Evolutionary conservation across 2,329 filamentous ascomycete genomes (phyloP).

Genomic region (Cytospora paraplurivora): DNA sequence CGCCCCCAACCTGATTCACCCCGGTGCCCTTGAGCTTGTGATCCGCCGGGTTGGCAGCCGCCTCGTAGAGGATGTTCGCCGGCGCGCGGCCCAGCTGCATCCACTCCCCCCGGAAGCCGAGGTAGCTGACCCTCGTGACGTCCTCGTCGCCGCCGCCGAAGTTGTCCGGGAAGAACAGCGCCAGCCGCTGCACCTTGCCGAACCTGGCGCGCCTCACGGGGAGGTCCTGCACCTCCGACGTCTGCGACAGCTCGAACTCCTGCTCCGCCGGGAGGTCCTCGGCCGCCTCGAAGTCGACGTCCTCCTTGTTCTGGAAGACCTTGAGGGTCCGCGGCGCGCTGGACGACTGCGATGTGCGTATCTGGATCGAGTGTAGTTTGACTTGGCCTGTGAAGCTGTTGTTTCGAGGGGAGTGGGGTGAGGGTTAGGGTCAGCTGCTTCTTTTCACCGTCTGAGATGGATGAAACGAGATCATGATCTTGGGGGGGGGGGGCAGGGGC

Average conservation of each 20-base stretch:
- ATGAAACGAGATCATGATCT: too few relatives aligned
- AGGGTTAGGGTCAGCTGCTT: slow-evolving; percentile 6
- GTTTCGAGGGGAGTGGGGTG: not conserved
- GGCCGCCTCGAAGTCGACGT: slow-evolving; percentile 81
- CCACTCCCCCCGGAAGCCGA: slow-evolving; percentile 94
- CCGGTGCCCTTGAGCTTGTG: slow-evolving; percentile 68
- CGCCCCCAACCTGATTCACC: slow-evolving; percentile 57
- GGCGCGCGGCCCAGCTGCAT: slow-evolving; percentile 84
- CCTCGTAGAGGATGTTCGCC: slow-evolving; percentile 86
- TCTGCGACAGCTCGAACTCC: slow-evolving; percentile 74
- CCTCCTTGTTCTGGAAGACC: slow-evolving; percentile 82
- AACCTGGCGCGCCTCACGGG: slow-evolving; percentile 87
- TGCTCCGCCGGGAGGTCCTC: slow-evolving; percentile 72
- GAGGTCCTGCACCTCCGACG: slow-evolving; percentile 81
- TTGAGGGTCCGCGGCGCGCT: slow-evolving; percentile 81
- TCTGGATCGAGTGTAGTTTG: slow-evolving; percentile 84
- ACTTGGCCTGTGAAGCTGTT: slow-evolving; percentile 87
- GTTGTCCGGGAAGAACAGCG: slow-evolving; percentile 91
- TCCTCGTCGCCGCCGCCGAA: slow-evolving; percentile 81
- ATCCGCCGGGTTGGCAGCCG: slow-evolving; percentile 87
- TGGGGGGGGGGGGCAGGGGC: not conserved
- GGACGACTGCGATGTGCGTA: slow-evolving; percentile 73
- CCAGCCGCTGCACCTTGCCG: slow-evolving; percentile 78
- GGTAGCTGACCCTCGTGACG: slow-evolving; percentile 74
- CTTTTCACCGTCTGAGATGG: slow-evolving; percentile 13